These are phyloP conservation scores for Hyaloraphidium curvatum DNA, from an alignment of 192 early-diverging fungal species.

Conservation along the genomic window DNA sequence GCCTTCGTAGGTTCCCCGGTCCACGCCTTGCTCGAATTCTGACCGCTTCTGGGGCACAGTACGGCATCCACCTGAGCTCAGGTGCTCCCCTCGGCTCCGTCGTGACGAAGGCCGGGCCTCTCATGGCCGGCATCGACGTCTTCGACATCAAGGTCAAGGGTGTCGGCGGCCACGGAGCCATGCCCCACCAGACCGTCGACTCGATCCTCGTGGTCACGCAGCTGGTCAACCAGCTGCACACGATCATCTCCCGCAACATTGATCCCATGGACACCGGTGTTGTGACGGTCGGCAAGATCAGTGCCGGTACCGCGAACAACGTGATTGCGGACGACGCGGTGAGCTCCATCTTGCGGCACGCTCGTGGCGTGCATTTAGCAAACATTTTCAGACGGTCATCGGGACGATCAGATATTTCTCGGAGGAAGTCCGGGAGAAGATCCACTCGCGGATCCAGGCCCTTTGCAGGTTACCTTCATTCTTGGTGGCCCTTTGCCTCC, in stretches of 20 bases:
- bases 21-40: not conserved
- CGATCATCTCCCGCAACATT: not conserved
- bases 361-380: not conserved
- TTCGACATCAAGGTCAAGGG: constrained; percentile 1
- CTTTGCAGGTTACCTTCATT: not conserved
- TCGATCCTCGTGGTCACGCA: not conserved
- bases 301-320: not conserved
- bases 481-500: not conserved
- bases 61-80: constrained; percentile 1
- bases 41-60: not conserved
- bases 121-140: constrained; percentile 2
- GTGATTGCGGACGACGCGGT: no score
- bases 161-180: constrained; percentile 2
- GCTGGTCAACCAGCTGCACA: not conserved
- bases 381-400: not conserved
- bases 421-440: not conserved
- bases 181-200: constrained; percentile 2
- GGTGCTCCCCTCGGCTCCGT: not conserved
- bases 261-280: not conserved
- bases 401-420: not conserved
- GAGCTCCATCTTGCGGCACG: not conserved
- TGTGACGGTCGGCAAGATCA: constrained; percentile 1
- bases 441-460: not conserved
- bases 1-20: not conserved
- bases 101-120: not conserved